Evolutionary conservation across 2,329 filamentous ascomycete species (phyloP), one percentile per base, ranked within the genome.

Genomic region (Alternaria sp.): DNA sequence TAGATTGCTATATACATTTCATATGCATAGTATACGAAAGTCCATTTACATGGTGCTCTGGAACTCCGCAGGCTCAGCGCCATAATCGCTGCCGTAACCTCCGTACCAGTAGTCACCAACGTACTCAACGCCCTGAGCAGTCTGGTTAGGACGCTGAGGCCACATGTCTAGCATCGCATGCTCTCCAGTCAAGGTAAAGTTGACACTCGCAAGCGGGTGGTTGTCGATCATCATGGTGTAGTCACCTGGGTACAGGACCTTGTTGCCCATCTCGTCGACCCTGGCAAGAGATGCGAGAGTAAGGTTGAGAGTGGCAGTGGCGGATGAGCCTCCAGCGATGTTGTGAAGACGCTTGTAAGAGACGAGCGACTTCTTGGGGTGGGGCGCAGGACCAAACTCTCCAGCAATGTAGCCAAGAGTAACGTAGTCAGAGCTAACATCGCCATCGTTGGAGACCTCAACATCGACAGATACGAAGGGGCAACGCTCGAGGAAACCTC

Each of bases 291-390:
- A 82, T 0, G 83, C 86, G 4, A 88, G 75, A 1, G 81, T 85
- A n/a, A 87, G 68, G 6, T 80, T 76, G 15, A 88, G 70, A 0
- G 69, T 71, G 0, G 78, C 80, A 6, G 72, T 80, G 5, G 55
- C 57, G 0, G 74, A 75, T 25, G 76, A 60, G 2, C 81, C 82
- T 0, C 79, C 68, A 10, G 74, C 64, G 44, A 87, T 76, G 58
- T 75, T 74, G 51, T 76, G 76, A 14, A 86, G 67, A 15, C 87
- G 80, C 4, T 77, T 74, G 69, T 88, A 88, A 2, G 81, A 79
- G 0, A 84, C 85, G 0, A 88, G 81, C 4, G 81, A 82, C 76
- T 88, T 89, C 60, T 81, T 81, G 0, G 87, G 87, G 49, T 83
- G 81, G 1, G 87, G 87, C 21, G 72, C 63, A 0, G 87, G 86